Conservation (phyloP, 139 green algal genomes). For the Chlorella sp. region DNA sequence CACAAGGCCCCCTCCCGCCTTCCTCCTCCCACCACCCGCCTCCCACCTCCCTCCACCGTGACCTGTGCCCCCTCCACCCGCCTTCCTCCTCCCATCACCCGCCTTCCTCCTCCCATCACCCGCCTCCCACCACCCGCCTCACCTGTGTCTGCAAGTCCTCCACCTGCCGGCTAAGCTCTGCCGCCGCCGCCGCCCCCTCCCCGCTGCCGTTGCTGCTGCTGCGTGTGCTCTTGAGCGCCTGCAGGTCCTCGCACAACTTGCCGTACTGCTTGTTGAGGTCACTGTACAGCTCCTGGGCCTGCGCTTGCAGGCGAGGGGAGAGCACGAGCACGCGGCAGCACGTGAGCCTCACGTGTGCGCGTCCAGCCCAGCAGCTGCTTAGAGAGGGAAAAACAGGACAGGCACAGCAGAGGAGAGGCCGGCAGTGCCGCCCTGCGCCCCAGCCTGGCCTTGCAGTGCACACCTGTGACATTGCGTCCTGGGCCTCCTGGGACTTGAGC, state of each 20-base stretch:
- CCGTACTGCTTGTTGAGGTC: not conserved
- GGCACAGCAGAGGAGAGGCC: not conserved
- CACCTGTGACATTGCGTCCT: not conserved
- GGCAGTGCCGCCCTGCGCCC: not conserved
- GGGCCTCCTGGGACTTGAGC: not conserved
- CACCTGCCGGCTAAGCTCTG: constrained; percentile 1
- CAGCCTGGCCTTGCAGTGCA: not conserved
- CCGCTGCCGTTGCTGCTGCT: not conserved
- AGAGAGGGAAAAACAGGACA: not conserved
- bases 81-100: too few relatives aligned
- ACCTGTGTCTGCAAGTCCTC: constrained; percentile 3
- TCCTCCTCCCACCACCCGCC: not conserved
- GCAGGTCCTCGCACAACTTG: not conserved
- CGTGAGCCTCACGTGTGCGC: too few relatives aligned
- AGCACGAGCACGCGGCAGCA: too few relatives aligned
- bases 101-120: too few relatives aligned
- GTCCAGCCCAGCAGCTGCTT: too few relatives aligned
- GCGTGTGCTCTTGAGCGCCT: not conserved
- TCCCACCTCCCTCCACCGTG: not conserved
- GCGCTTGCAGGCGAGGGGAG: not conserved
- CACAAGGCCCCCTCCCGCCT: too few relatives aligned
- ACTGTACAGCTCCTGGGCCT: not conserved
- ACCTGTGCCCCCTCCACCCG: not conserved
- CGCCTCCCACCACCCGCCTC: not conserved
- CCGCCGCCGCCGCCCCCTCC: not conserved